These are phyloP conservation scores for Periglandula ipomoeae DNA, from an alignment of 2,329 filamentous ascomycete genomes.

Conservation along the genomic window DNA sequence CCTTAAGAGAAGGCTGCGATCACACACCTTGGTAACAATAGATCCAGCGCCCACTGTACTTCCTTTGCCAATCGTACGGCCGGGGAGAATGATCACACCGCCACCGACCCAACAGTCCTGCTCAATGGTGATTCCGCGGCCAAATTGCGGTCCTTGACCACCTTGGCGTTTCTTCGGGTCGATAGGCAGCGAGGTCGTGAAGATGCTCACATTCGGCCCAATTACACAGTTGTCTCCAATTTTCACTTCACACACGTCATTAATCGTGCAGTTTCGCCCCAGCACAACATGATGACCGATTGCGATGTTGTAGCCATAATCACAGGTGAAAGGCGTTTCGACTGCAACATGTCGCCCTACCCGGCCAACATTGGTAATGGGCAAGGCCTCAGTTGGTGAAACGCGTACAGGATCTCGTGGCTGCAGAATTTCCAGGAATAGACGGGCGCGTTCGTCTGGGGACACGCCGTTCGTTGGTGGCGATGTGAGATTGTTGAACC, in stretches of 20 bases:
- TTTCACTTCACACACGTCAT: slow-evolving; percentile 74
- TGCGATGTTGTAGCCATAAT: slow-evolving; percentile 91
- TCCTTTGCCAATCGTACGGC: slow-evolving; percentile 71
- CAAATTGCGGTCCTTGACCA: slow-evolving; percentile 61
- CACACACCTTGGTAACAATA: slow-evolving; percentile 68
- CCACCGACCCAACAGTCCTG: slow-evolving; percentile 80
- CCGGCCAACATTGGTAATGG: slow-evolving; percentile 45
- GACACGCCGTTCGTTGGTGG: slow-evolving; percentile 67
- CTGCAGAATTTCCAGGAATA: slow-evolving; percentile 65
- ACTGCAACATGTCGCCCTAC: slow-evolving; percentile 71
- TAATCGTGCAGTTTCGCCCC: slow-evolving; percentile 72
- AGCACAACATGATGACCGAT: slow-evolving; percentile 81
- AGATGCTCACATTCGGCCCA: slow-evolving; percentile 79
- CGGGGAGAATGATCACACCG: slow-evolving; percentile 67
- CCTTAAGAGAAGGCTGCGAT: not conserved
- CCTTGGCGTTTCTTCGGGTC: slow-evolving; percentile 68
- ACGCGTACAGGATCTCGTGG: slow-evolving; percentile 48
- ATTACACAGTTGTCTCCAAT: slow-evolving; percentile 73
- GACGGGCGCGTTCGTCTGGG: slow-evolving; percentile 54
- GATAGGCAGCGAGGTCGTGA: slow-evolving; percentile 62
- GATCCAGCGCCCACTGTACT: slow-evolving; percentile 73
- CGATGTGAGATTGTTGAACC: slow-evolving; percentile 71
- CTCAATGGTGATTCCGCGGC: slow-evolving; percentile 66
- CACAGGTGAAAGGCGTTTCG: slow-evolving; percentile 82
- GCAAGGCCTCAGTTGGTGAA: slow-evolving; percentile 44